phyloP scores from a whole-genome alignment of 345 rosid genomes.

The Lumnitzera racemosa region DNA sequence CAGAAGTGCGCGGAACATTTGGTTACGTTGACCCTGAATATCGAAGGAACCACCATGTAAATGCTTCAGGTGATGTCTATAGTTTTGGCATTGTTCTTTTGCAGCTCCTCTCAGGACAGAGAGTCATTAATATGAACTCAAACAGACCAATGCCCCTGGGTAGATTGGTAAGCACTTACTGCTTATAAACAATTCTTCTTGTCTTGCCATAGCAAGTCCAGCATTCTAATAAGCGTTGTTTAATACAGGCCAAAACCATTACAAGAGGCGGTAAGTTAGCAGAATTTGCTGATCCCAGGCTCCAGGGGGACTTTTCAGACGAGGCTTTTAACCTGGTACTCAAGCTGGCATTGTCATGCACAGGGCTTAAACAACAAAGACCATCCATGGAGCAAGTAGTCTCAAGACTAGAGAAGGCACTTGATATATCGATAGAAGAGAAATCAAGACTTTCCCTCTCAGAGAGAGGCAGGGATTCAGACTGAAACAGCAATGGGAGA shows the following conservation, averaged over 20 bases:
- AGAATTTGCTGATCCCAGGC: constrained; percentile 44
- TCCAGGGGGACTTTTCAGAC: constrained; percentile 34
- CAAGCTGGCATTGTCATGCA: constrained; percentile 48
- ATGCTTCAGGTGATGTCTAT: constrained; percentile 49
- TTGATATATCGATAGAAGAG: constrained; percentile 19
- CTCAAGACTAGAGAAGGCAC: constrained; percentile 30
- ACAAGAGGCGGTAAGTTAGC: constrained; percentile 28
- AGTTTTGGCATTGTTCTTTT: constrained; percentile 56
- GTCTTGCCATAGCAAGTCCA: background rate
- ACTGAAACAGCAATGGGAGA: background rate
- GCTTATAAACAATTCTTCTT: background rate
- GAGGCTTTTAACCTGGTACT: constrained; percentile 38
- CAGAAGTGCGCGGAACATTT: constrained; percentile 63
- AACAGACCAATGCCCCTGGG: constrained; percentile 35
- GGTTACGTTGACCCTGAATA: constrained; percentile 61
- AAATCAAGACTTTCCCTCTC: background rate
- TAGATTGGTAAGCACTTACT: constrained; percentile 27
- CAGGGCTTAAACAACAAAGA: constrained; percentile 42
- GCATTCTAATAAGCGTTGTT: background rate
- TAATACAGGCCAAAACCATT: constrained; percentile 33
- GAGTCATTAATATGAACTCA: constrained; percentile 34
- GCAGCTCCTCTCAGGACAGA: constrained; percentile 52
- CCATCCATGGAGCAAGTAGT: constrained; percentile 56
- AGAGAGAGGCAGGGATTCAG: background rate
- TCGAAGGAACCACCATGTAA: constrained; percentile 40